Evolutionary conservation across 495 filamentous ascomycete species (phyloP).

Genomic region (Achaetomiella virescens): DNA sequence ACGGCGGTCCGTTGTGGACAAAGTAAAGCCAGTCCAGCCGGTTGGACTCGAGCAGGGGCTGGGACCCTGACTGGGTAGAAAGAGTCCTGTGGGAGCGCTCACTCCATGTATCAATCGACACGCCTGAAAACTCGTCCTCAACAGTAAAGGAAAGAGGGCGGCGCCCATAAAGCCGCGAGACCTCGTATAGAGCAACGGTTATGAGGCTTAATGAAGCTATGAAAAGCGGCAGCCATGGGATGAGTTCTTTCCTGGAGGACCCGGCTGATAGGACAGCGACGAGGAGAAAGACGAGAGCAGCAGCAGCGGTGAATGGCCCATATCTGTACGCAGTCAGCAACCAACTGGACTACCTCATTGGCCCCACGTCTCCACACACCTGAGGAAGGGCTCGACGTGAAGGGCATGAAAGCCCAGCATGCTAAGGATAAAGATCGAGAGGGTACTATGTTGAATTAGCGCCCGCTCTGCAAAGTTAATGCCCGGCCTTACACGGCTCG

Average conservation of each 20-base stretch:
- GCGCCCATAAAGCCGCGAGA: not conserved
- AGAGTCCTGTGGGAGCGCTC: constrained; percentile 4
- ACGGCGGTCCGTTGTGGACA: constrained; percentile 16
- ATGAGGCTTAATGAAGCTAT: constrained; percentile 15
- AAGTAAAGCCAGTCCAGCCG: constrained; percentile 7
- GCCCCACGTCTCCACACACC: constrained; percentile 4
- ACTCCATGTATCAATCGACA: constrained; percentile 14
- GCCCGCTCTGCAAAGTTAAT: not conserved
- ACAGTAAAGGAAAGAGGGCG: not conserved
- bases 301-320: constrained; percentile 16
- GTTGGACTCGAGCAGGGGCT: constrained; percentile 5
- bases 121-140: constrained; percentile 8
- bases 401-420: constrained; percentile 17
- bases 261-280: constrained; percentile 14
- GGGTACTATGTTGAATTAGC: constrained; percentile 20
- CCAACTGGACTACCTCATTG: not conserved
- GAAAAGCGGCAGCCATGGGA: constrained; percentile 26
- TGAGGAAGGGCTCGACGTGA: constrained; percentile 16
- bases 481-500: constrained; percentile 25
- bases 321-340: constrained; percentile 11
- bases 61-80: not conserved
- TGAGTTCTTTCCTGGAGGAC: constrained; percentile 13
- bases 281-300: constrained; percentile 16
- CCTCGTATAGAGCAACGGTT: constrained; percentile 14
- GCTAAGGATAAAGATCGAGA: constrained; percentile 23